Conservation (phyloP, 2,329 filamentous ascomycete species). For the Bisporella sp. region DNA sequence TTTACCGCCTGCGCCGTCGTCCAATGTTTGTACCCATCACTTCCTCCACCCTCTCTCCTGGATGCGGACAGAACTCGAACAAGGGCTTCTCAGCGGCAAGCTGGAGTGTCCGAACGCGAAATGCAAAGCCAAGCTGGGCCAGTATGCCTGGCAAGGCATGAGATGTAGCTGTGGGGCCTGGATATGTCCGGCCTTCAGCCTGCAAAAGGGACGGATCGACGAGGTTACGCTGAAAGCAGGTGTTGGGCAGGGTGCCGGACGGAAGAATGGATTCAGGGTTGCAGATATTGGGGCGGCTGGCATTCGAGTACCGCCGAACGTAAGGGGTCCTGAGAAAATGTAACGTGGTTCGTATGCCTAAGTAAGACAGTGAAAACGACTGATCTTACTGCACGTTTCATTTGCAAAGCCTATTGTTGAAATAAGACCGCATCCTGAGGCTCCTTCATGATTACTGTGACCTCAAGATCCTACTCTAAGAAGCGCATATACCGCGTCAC, state of each 20-base stretch:
- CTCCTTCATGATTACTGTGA: no score
- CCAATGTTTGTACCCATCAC: constrained; percentile 65
- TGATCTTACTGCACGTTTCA: no score
- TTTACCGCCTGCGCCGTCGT: constrained; percentile 16
- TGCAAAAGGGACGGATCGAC: constrained; percentile 78
- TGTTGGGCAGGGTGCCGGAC: constrained; percentile 2
- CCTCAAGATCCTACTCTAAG: no score
- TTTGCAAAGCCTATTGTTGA: no score
- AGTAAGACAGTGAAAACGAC: no score
- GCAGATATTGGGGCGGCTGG: constrained; percentile 21
- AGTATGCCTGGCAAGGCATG: constrained; percentile 95
- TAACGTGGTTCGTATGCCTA: background rate
- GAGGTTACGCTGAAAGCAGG: constrained; percentile 35
- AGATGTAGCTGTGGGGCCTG: constrained; percentile 85
- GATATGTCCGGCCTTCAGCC: constrained; percentile 84
- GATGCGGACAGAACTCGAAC: constrained; percentile 82
- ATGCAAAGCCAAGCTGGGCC: constrained; percentile 78
- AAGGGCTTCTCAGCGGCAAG: constrained; percentile 75
- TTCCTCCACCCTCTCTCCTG: constrained; percentile 90
- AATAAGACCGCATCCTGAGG: no score
- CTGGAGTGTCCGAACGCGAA: constrained; percentile 73
- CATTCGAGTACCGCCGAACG: constrained; percentile 50
- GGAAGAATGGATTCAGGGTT: constrained; percentile 3
- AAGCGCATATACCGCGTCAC: no score
- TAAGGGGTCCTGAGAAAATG: constrained; percentile 23